These are phyloP conservation scores for Fagus crenata DNA, from an alignment of 306 rosid species.

Conservation along the genomic window DNA sequence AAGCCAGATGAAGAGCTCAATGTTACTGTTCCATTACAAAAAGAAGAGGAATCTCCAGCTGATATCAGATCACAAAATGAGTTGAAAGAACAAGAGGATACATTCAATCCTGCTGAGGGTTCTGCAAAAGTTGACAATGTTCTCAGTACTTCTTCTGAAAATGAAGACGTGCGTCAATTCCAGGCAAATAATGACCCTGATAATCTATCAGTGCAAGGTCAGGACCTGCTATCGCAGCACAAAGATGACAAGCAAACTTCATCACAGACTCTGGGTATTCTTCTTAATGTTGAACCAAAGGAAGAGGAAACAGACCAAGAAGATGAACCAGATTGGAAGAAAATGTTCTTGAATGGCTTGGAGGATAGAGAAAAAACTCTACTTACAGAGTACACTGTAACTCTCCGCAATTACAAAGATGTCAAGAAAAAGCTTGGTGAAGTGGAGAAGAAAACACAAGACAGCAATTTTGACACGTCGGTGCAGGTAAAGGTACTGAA, in stretches of 20 bases:
- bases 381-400: slow-evolving; percentile 71
- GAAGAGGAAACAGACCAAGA: slow-evolving; percentile 32
- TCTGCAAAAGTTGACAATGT: slow-evolving; percentile 27
- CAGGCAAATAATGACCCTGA: slow-evolving; percentile 21
- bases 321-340: slow-evolving; percentile 80
- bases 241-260: slow-evolving; percentile 29
- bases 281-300: slow-evolving; percentile 28
- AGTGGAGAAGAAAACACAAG: slow-evolving; percentile 53
- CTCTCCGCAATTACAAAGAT: slow-evolving; percentile 80
- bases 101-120: slow-evolving; percentile 21
- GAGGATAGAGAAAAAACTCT: slow-evolving; percentile 65
- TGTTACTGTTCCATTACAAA: slow-evolving; percentile 24
- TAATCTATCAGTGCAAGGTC: slow-evolving; percentile 23
- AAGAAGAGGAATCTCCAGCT: slow-evolving; percentile 16
- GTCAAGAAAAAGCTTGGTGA: slow-evolving; percentile 68
- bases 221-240: slow-evolving; percentile 28
- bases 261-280: slow-evolving; percentile 26
- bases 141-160: slow-evolving; percentile 23
- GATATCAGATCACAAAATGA: slow-evolving; percentile 21
- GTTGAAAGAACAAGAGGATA: slow-evolving; percentile 30
- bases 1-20: slow-evolving; percentile 29
- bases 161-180: slow-evolving; percentile 31
- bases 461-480: slow-evolving; percentile 42
- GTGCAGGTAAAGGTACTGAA: slow-evolving; percentile 61
- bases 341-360: slow-evolving; percentile 65